Base-by-base conservation (phyloP, 2,329 filamentous ascomycete species). In the Huntiella moniliformis region DNA sequence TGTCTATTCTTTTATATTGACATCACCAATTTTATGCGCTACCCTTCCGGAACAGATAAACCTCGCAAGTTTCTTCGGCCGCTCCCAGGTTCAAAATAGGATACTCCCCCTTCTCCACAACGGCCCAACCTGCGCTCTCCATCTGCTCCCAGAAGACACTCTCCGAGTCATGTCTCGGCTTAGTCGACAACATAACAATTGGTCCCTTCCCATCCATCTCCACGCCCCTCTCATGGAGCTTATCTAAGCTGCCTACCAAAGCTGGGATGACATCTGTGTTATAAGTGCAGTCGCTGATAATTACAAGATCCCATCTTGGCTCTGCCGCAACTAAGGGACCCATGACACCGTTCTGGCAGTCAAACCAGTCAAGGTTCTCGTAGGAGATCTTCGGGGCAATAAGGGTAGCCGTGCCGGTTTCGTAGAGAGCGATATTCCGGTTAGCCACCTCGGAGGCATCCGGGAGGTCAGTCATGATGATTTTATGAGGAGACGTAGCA, bases 261-360 rank as follows among this genome's bases (percentile, higher is more conserved):
- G 68, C 63, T 1, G 68, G 65, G 18, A 76, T 58, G 51, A 65
- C 67, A 54, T 75, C 71, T 45, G 65, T 67, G 50, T 76, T 76
- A 61, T 76, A 76, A 0, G 71, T 75, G 62, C 73, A 74, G 56
- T 77, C 73, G 54, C 71, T 74, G 16, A 76, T 59, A 44, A 73
- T 61, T 40, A 74, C 54, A 4, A 74, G 57, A 49, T 74, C 67
- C 71, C 71, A 76, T 2, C 56, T 50, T 2, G 34, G 28, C 10
- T 56, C 58, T 1, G 60, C 57, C n/a, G 53, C 51, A 1, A 61
- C 62, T 17, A 61, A 54, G 0, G 59, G 52, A 0, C 67, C 67
- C 50, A 74, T 69, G 0, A 42, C 47, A 0, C 68, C 70, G 1
- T 56, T 50, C 22, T 61, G 57, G 0, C 67, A 71, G 31, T 70